These are phyloP conservation scores for Dryadomyces quercus-mongolicae DNA, from an alignment of 2,329 filamentous ascomycete genomes.

Conservation along the genomic window DNA sequence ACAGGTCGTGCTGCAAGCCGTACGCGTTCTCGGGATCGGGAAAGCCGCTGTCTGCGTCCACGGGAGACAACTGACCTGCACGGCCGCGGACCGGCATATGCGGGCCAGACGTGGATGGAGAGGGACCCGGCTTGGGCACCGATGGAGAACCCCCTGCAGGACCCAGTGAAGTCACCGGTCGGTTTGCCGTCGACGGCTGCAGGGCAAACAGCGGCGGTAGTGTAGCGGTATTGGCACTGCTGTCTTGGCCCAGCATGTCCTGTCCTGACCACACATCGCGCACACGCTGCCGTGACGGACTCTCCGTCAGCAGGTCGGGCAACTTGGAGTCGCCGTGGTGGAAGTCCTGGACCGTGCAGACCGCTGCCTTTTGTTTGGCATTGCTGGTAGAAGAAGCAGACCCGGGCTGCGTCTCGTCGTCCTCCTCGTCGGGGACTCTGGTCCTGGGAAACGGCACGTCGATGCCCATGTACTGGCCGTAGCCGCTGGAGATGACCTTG, in stretches of 20 bases:
- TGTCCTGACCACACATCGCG: slow-evolving; percentile 9
- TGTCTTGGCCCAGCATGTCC: slow-evolving; percentile 6
- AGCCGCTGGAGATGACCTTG: slow-evolving; percentile 2
- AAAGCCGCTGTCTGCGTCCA: background rate
- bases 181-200: too few species aligned
- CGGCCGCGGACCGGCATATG: too few species aligned
- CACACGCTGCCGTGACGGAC: background rate
- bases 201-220: too few species aligned
- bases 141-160: background rate
- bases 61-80: too few species aligned
- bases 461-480: slow-evolving; percentile 10
- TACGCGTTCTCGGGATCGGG: slow-evolving; percentile 4
- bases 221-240: too few species aligned
- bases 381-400: background rate
- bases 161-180: background rate
- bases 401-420: background rate
- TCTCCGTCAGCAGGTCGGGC: slow-evolving; percentile 12
- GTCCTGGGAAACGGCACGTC: slow-evolving; percentile 5
- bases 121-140: background rate
- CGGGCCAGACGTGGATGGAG: too few species aligned
- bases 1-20: slow-evolving; percentile 27
- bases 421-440: background rate
- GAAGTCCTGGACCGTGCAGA: slow-evolving; percentile 8
- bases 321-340: slow-evolving; percentile 12
- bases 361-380: too few species aligned